Evolutionary conservation across 805 yeast species (phyloP), one percentile per base, ranked within the genome.

Genomic region (Kazachstania psychrophila): DNA sequence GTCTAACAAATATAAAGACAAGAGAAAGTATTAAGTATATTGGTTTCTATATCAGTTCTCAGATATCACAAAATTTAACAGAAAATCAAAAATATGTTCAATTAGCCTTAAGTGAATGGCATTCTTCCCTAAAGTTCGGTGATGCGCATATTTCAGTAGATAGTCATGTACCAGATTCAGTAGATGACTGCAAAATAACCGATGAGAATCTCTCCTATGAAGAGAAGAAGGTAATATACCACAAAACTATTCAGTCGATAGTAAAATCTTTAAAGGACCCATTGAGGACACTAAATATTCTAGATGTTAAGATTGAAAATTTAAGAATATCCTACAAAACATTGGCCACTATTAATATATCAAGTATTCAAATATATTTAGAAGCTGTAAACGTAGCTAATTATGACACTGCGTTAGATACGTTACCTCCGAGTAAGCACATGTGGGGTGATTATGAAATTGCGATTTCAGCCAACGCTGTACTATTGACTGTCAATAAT

Each of bases 221-320:
- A 14, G 24, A 31, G 11, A 24, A n/a, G 22, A 31, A 22, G 18
- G 18, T 18, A 29, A 14, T 27, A 24, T 22, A 15, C 13, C 25
- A 19, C 10, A 35, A 13, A 17, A 32, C 11, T 6, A 33, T 6
- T 11, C 39, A 7, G 25, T 29, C 14, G 6, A 17, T 33, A 16
- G 17, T 37, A 5, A 28, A 31, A 13, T 6, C 36, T 9, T 34
- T 39, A 15, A 28, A 33, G 14, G 20, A 38, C 17, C 32, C 36
- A 4, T 31, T 45, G 6, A 43, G 40, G 28, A 38, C 40, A 8
- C 17, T 58, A 10, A 47, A 49, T 22, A 39, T 51, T 6, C 25
- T 56, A 15, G 62, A 58, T 37, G 32, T 58, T 2, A 56, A 59
- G 31, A 34, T 60, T 6, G 62, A 58, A 40, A 54, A 57, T 34